A percentile compares a stretch with the other conserved stretches of the same genome.
Evolutionary conservation across 2,329 filamentous ascomycete genomes (phyloP).

Genomic region (Aureobasidium leucospermi): DNA sequence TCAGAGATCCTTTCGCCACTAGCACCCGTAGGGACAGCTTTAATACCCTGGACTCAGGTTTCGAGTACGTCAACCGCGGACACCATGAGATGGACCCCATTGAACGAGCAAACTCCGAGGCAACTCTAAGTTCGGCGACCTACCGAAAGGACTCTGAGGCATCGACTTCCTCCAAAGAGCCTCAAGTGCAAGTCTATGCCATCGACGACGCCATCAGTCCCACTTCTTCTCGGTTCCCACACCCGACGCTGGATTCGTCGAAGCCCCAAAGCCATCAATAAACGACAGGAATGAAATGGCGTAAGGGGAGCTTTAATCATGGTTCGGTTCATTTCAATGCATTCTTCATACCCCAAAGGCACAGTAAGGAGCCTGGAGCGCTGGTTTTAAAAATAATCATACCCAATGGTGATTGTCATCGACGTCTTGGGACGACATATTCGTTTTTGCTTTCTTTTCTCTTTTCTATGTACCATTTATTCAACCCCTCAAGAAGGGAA

Average conservation of each 20-base stretch:
- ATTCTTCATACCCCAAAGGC: slow-evolving; percentile 12
- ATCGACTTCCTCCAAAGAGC: slow-evolving; percentile 7
- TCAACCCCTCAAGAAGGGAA: not conserved
- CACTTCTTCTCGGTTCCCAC: slow-evolving; percentile 1
- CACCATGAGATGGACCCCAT: slow-evolving; percentile 5
- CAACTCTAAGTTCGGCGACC: not conserved
- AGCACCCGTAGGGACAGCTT: slow-evolving; percentile 9
- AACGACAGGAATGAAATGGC: slow-evolving; percentile 5
- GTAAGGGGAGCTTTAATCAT: not conserved
- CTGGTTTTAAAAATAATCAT: slow-evolving; percentile 1
- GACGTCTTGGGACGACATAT: not conserved
- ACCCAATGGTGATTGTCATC: not conserved
- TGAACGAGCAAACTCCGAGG: slow-evolving; percentile 5
- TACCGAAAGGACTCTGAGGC: slow-evolving; percentile 9
- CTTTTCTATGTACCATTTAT: slow-evolving; percentile 1
- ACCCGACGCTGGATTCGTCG: slow-evolving; percentile 10
- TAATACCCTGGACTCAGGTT: slow-evolving; percentile 13
- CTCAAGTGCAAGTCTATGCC: slow-evolving; percentile 5
- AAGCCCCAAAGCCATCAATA: not conserved
- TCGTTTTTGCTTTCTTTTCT: not conserved
- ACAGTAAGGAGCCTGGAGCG: slow-evolving; percentile 6
- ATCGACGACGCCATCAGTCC: not conserved
- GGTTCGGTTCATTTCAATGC: slow-evolving; percentile 1
- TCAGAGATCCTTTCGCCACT: slow-evolving; percentile 9
- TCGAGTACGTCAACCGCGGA: slow-evolving; percentile 9